Base-by-base conservation (phyloP, 1,284 basidiomycete genomes). In the Ceratobasidium sp. region DNA sequence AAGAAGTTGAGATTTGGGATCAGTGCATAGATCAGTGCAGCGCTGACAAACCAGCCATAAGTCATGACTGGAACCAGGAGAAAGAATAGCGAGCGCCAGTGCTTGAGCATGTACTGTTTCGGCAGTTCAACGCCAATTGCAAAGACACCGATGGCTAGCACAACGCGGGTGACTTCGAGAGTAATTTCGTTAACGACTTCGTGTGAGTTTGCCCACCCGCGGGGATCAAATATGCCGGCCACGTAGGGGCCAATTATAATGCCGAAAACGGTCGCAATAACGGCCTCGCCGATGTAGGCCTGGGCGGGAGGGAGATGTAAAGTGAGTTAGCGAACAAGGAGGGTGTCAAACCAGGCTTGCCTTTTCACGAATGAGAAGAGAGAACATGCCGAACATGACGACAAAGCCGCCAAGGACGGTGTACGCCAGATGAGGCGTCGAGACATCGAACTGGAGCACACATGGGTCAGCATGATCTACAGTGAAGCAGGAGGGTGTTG, bases 131-230 rank as follows among this genome's bases (percentile, higher is more conserved):
- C 97, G 2, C 97, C 97, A 74, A 99, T 94, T 10, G 97, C 96
- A 80, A 99, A 99, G 3, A 99, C 97, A 46, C 96, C 96, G 72
- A 99, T 92, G 5, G 97, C 97, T 59, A 99, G 90, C 71, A 98
- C 93, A 72, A 99, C 91, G n/a, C 97, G 87, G 23, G 95, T 96
- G 77, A 99, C 86, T 81, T 99, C 97, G 74, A 95, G 84, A 0
- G 90, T 94, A 75, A 97, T 92, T 30, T 83, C 83, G 79, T 95
- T 90, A 9, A 85, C 84, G 3, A 84, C 81, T 28, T 84, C 84
- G 50, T 67, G 64, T 53, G 64, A 67, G 58, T 83, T 83, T 8
- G 88, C 91, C 97, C 97, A 99, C 0, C 84, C 82, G 50, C 90
- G 85, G 5, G 97, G 97, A 79, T 97, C 86, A 79, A 99, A 94